A percentile compares a stretch with the other conserved stretches of the same genome.
Conservation (phyloP, 2,329 filamentous ascomycete species). For the Zymoseptoria ardabiliae region DNA sequence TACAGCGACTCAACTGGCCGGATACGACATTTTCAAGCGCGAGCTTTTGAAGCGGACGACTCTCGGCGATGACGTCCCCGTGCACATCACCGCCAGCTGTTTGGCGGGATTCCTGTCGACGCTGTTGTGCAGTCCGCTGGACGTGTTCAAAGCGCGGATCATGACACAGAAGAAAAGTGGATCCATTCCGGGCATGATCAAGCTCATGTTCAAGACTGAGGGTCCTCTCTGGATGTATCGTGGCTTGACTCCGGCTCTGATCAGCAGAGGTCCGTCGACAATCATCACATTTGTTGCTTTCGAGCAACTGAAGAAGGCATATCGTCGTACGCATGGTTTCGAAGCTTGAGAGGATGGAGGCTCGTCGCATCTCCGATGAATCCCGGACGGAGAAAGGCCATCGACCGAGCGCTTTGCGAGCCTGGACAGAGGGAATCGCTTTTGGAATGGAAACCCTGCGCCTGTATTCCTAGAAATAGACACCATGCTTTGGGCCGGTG, state of each 20-base stretch:
- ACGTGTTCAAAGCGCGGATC: constrained; percentile 19
- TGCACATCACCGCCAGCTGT: constrained; percentile 18
- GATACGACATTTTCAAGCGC: constrained; percentile 20
- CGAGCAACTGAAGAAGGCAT: neutral
- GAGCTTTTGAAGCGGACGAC: constrained; percentile 17
- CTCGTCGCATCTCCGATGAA: neutral
- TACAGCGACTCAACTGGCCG: constrained; percentile 18
- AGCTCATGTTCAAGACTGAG: constrained; percentile 14
- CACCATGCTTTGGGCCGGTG: neutral
- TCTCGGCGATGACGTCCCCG: constrained; percentile 13
- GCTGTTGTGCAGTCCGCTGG: constrained; percentile 19
- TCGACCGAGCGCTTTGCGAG: neutral
- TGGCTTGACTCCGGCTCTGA: constrained; percentile 17
- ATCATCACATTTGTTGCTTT: constrained; percentile 1
- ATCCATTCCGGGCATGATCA: constrained; percentile 13
- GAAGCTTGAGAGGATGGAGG: neutral
- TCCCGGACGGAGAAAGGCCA: neutral
- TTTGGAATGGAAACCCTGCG: neutral
- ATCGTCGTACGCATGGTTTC: neutral
- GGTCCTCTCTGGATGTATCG: constrained; percentile 19
- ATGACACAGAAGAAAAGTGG: constrained; percentile 14
- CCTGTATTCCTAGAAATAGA: neutral
- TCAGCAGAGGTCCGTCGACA: constrained; percentile 20
- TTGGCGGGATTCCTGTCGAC: constrained; percentile 20
- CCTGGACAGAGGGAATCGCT: neutral